Evolutionary conservation across 2,329 filamentous ascomycete genomes (phyloP), one percentile per base, ranked within the genome.

Genomic region (Arthrobotrys pseudoclavata): DNA sequence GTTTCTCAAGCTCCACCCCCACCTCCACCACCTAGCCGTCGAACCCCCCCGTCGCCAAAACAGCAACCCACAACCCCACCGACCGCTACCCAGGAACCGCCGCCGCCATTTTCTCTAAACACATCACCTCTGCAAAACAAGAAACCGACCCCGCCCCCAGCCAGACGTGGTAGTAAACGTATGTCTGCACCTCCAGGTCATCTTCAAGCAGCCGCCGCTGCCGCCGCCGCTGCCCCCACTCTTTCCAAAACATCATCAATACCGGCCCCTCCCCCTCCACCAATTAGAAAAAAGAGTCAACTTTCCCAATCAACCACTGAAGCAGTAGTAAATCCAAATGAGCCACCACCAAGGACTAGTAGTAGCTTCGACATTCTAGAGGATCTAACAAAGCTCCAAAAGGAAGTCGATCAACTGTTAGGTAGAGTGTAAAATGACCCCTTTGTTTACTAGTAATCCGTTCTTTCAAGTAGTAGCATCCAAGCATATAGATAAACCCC

Each of bases 361-460:
- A 47, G 52, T 82, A 34, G 72, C 82, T 31, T 80, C 48, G 88
- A 92, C 81, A 92, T 94, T 75, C 83, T 95, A 80, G 91, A 91
- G 0, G 91, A 94, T 82, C 84, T 95, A 69, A 88, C 89, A 55
- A 89, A 89, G 22, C 84, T 95, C 79, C 91, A 93, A 83, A 87
- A 88, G 82, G 92, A 95, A 82, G 91, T 95, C 45, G 91, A 95
- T 83, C 91, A 88, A 3, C 81, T 91, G 52, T 85, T 88, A 80
- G 86, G 84, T 6, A 84, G 83, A 79, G 68, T 72, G 12, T 71
- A 55, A 57, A 26, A 45, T 12, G 12, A 5, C 18, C 52, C 37
- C 15, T 29, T 24, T 31, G 37, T 47, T 10, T n/a, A 24, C n/a
- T 34, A 31, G 22, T 69, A 31, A 2, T 31, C 12, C 15, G 3